phyloP scores from a whole-genome alignment of 305 asterid species.

The Solanum hybrid region DNA sequence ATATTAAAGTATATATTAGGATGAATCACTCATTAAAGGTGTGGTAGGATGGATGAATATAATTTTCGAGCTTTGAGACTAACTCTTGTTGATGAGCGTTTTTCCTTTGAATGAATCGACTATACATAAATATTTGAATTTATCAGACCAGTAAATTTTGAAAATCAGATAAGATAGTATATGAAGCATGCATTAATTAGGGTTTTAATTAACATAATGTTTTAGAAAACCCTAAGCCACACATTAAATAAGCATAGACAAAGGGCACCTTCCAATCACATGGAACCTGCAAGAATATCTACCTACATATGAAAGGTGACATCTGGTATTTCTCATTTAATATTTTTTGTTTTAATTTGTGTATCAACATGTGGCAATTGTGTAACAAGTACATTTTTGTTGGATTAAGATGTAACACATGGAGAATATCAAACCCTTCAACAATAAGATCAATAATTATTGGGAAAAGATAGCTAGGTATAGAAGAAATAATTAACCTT shows the following conservation, averaged over 20 bases:
- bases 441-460: neutral
- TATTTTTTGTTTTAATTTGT: neutral
- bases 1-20: neutral
- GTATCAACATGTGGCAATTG: neutral
- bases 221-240: neutral
- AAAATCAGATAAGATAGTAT: neutral
- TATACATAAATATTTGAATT: neutral
- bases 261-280: slow-evolving; percentile 3
- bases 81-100: neutral
- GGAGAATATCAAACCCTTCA: neutral
- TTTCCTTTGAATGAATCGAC: neutral
- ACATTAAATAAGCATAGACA: neutral
- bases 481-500: neutral
- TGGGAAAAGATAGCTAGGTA: neutral
- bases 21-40: neutral
- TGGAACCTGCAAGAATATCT: slow-evolving; percentile 5
- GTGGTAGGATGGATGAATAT: neutral
- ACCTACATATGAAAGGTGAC: slow-evolving; percentile 1
- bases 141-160: neutral
- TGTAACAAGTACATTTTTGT: slow-evolving; percentile 2
- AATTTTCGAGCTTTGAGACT: neutral
- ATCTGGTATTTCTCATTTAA: slow-evolving; percentile 4
- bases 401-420: neutral
- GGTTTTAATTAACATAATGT: slow-evolving; percentile 7
- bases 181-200: neutral